Base-by-base conservation (phyloP, 2,329 filamentous ascomycete genomes). In the Neofusicoccum laricinum region DNA sequence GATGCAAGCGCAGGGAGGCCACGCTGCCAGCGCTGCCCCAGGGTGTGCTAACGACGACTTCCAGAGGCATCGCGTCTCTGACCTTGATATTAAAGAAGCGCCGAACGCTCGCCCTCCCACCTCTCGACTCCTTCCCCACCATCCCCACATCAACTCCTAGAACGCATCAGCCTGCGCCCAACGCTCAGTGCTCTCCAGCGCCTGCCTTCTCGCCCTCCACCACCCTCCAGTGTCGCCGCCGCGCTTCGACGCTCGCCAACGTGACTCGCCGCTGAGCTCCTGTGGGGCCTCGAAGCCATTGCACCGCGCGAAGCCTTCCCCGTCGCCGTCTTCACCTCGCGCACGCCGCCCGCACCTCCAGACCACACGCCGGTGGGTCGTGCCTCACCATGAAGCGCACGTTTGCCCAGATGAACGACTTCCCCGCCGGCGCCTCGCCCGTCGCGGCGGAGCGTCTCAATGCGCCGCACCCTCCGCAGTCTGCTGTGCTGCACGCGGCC, bases 401-500 rank as follows among this genome's bases (percentile, higher is more conserved):
- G n/a, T 64, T 49, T 38, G 41, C 62, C 32, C 62, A 64, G 21
- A 64, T 64, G 40, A 57, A 57, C 62, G 62, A 64, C 51, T 25
- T 58, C 21, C 51, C 50, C 32, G 19, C 41, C 7, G 61, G 61
- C 14, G 25, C 30, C 11, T 45, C 48, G 32, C 62, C 50, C 17
- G 19, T 15, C 8, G 40, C 43, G 4, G 17, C 17, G n/a, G 58
- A 48, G 32, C 58, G 46, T 10, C 62, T 50, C 34, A 14, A 21
- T 15, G 50, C 50, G 32, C 51, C 62, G 62, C 50, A 64, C 41
- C 36, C 61, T n/a, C 50, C 50, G 49, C 61, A 64, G 40, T 53
- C 59, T 21, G 14, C 38, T 14, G 41, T 34, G n/a, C 49, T 53
- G 5, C 34, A 25, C 32, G 50, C 50, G 25, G 53, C 48, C n/a